These are phyloP conservation scores for Cercophora samala DNA, from an alignment of 495 filamentous ascomycete species.

Conservation along the genomic window DNA sequence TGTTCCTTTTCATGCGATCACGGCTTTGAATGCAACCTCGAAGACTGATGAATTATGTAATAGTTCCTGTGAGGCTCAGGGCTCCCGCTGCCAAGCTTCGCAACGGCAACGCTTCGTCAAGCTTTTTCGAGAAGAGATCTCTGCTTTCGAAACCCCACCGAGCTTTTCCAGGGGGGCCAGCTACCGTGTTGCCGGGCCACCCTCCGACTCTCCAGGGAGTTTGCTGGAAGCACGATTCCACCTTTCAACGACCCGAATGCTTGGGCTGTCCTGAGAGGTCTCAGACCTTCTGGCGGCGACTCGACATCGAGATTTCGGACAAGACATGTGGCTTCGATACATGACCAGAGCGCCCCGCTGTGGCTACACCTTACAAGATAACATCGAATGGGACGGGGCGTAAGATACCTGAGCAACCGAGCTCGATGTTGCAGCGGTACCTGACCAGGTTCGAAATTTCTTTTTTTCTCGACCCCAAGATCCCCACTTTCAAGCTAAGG, in stretches of 20 bases:
- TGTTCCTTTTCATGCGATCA: not conserved
- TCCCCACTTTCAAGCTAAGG: not conserved
- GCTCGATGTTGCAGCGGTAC: not conserved
- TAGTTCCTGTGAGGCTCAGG: slow-evolving; percentile 1
- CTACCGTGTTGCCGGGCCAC: not conserved
- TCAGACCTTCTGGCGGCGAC: not conserved
- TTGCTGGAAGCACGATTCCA: not conserved
- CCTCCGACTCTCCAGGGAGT: not conserved
- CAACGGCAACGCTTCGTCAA: slow-evolving; percentile 4
- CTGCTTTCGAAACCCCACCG: not conserved
- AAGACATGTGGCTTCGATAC: not conserved
- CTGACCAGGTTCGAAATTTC: not conserved
- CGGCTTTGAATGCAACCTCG: not conserved
- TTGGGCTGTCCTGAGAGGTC: not conserved
- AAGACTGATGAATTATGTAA: slow-evolving; percentile 1
- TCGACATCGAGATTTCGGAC: not conserved
- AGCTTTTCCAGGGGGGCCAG: not conserved
- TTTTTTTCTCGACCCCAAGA: not conserved
- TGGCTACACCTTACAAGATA: not conserved
- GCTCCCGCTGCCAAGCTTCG: slow-evolving; percentile 2
- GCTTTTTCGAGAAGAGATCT: slow-evolving; percentile 1
- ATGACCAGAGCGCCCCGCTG: not conserved
- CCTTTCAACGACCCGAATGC: not conserved
- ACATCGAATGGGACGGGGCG: not conserved
- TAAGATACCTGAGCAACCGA: not conserved